A percentile compares a stretch with the other conserved stretches of the same genome.
These are phyloP conservation scores for Tympanopsis confertula DNA, from an alignment of 2,329 filamentous ascomycete genomes.

Conservation along the genomic window DNA sequence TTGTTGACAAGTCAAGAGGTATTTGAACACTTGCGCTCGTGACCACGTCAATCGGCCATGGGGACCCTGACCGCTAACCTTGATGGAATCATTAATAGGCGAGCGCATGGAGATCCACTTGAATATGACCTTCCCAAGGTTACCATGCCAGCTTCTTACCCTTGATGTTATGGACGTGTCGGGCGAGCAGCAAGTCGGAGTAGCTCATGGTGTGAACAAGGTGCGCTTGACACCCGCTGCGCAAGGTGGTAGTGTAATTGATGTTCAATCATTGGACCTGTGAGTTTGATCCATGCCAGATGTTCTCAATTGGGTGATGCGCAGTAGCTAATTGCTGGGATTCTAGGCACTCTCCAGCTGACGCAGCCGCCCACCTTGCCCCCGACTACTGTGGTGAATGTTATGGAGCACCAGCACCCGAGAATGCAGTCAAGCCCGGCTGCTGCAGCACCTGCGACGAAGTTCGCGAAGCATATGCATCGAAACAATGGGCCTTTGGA, in stretches of 20 bases:
- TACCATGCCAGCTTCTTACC: slow-evolving; percentile 90
- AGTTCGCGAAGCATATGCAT: slow-evolving; percentile 86
- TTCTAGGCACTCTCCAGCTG: slow-evolving; percentile 52
- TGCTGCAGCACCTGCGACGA: slow-evolving; percentile 98
- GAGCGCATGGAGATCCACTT: slow-evolving; percentile 99
- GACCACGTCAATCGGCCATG: too few relatives aligned
- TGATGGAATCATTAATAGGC: slow-evolving; percentile 36
- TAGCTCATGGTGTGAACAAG: slow-evolving; percentile 86
- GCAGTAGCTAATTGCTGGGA: background rate
- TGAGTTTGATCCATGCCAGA: slow-evolving; percentile 23
- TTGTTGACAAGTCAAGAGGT: slow-evolving; percentile 96
- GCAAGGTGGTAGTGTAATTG: slow-evolving; percentile 68
- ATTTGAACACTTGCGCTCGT: too few relatives aligned
- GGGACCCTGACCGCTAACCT: background rate
- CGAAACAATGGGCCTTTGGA: slow-evolving; percentile 85
- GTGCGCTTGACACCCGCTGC: slow-evolving; percentile 63
- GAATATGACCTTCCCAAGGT: slow-evolving; percentile 86
- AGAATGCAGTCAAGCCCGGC: slow-evolving; percentile 63
- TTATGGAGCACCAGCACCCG: slow-evolving; percentile 71
- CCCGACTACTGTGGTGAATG: slow-evolving; percentile 88
- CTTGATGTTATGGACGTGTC: slow-evolving; percentile 99
- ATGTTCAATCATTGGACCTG: slow-evolving; percentile 57
- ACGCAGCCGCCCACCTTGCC: slow-evolving; percentile 67
- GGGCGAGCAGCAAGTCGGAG: slow-evolving; percentile 88
- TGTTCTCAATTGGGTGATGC: background rate